Evolutionary conservation across 495 filamentous ascomycete genomes (phyloP).

Genomic region (Pseudevernia furfuracea): DNA sequence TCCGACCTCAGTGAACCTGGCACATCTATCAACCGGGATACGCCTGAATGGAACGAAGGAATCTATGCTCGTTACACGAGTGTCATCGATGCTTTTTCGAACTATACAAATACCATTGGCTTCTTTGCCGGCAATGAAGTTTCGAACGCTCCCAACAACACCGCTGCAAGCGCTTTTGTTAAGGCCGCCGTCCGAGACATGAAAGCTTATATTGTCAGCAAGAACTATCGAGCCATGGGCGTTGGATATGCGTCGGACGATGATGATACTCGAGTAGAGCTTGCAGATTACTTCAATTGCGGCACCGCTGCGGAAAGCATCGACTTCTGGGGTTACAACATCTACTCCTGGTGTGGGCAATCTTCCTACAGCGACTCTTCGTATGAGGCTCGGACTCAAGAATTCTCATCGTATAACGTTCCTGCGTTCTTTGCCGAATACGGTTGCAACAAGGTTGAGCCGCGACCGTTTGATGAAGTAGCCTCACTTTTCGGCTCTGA

Average conservation of each 20-base stretch:
- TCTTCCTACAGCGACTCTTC: constrained; percentile 65
- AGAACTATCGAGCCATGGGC: constrained; percentile 71
- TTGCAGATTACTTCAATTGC: constrained; percentile 93
- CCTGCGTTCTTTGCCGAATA: constrained; percentile 98
- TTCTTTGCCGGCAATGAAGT: constrained; percentile 99
- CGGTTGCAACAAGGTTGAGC: constrained; percentile 75
- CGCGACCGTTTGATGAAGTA: constrained; percentile 83
- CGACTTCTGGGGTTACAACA: constrained; percentile 98
- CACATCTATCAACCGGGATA: constrained; percentile 74
- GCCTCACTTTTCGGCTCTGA: constrained; percentile 65
- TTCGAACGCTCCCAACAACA: constrained; percentile 75
- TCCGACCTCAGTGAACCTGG: constrained; percentile 76
- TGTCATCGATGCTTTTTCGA: constrained; percentile 70
- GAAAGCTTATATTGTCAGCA: constrained; percentile 81
- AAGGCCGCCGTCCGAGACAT: constrained; percentile 94
- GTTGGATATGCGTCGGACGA: constrained; percentile 96
- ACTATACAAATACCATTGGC: constrained; percentile 82
- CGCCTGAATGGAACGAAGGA: constrained; percentile 64
- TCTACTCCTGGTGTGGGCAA: constrained; percentile 95
- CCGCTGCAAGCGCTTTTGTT: constrained; percentile 79
- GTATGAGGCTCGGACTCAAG: constrained; percentile 68
- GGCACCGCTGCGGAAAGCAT: constrained; percentile 56
- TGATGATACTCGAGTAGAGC: constrained; percentile 66
- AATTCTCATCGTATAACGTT: constrained; percentile 80
- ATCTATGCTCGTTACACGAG: constrained; percentile 72